Percentiles rank a stretch among this genome's conserved stretches.
Evolutionary conservation across 345 rosid species (phyloP).

Genomic region (Arabidopsis arenosa): DNA sequence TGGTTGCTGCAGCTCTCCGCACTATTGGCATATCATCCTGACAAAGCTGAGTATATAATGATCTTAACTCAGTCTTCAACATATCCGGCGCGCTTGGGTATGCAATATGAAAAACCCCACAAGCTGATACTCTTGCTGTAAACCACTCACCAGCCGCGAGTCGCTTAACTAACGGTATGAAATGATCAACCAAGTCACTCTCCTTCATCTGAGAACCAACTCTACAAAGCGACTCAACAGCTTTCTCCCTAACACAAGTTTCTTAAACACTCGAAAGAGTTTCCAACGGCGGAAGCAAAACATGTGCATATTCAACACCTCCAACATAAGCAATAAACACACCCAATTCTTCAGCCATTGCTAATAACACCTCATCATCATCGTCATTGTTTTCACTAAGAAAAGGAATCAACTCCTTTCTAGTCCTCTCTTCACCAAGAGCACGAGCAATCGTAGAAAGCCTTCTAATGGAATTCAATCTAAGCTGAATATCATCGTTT

Average conservation of each 20-base stretch:
- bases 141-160: conserved; percentile 99
- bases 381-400: conserved; percentile 85
- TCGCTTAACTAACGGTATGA: conserved; percentile 80
- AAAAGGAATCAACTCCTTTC: conserved; percentile 82
- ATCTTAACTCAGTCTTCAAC: conserved; percentile 72
- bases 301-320: conserved; percentile 77
- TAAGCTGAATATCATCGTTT: conserved; percentile 86
- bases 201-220: conserved; percentile 90
- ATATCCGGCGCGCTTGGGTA: conserved; percentile 87
- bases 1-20: conserved; percentile 93
- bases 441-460: conserved; percentile 90
- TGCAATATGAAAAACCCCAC: conserved; percentile 90
- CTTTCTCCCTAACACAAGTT: conserved; percentile 86
- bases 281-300: conserved; percentile 75
- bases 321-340: conserved; percentile 89
- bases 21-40: conserved; percentile 99
- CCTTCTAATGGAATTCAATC: conserved; percentile 80
- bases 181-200: conserved; percentile 72
- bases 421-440: conserved; percentile 83
- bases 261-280: conserved; percentile 79
- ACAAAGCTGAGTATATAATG: conserved; percentile 75
- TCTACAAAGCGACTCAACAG: conserved; percentile 78
- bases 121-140: conserved; percentile 90
- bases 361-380: conserved; percentile 84
- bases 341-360: conserved; percentile 85